Evolutionary conservation across 2,329 filamentous ascomycete species (phyloP), one percentile per base, ranked within the genome.

Genomic region (Alternaria viburni): DNA sequence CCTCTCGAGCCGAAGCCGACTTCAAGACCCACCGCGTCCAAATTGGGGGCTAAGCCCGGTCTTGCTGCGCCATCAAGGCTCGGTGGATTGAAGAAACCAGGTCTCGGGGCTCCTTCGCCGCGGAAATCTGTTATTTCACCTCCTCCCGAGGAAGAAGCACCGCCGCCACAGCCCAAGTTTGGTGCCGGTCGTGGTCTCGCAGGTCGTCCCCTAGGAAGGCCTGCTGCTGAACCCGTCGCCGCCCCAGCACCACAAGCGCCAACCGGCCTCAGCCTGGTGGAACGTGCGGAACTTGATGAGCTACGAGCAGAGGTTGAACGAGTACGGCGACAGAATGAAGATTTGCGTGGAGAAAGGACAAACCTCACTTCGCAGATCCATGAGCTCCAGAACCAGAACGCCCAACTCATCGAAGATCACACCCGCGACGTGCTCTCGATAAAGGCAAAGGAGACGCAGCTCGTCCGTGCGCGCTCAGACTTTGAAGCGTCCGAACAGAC

Each of bases 381-480:
- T 70, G 96, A 98, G 80, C 86, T 99, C 28, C 96, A 97, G 81
- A 96, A 97, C 74, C 93, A 97, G 78, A 99, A 99, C 74, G 96
- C 96, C 23, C 91, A 96, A 67, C 85, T 99, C 32, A 99, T 99
- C 65, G 96, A 99, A 81, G 95, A 98, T 74, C 95, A 98, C 79
- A 99, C 96, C 0, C 88, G 95, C 51, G 95, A 99, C 74, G 93
- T 97, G 0, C 85, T 99, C 45, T 96, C 93, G 71, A 96, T 99
- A 82, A 98, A 98, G 80, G 96, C 96, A 13, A 99, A 99, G 81
- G 96, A 99, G 80, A 98, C 96, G 4, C 96, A 99, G 74, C 87
- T 99, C 6, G 95, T 98, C 10, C 90, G 96, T 47, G 94, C 96
- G 11, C 88, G 94, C 58, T 93, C 92, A 69, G 96, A 99, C 74